A percentile compares a stretch with the other conserved stretches of the same genome.
These are phyloP conservation scores for Ophiognomonia clavigignenti-juglandacearum DNA, from an alignment of 2,329 filamentous ascomycete species.

Conservation along the genomic window DNA sequence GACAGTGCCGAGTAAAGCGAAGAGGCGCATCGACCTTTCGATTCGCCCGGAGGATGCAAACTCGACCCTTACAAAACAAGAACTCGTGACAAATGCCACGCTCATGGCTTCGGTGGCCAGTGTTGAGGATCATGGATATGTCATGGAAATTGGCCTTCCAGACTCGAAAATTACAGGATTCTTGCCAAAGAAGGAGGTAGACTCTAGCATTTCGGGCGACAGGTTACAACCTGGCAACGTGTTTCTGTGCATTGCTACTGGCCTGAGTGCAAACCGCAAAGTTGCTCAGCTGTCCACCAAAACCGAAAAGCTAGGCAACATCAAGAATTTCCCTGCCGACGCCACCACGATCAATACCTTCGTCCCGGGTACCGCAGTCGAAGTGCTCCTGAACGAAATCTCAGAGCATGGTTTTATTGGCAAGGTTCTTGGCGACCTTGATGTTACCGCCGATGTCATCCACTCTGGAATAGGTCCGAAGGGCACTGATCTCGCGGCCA, in stretches of 20 bases:
- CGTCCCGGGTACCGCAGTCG: conserved; percentile 84
- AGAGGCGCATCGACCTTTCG: conserved; percentile 82
- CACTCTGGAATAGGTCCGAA: conserved; percentile 76
- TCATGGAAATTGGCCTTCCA: conserved; percentile 85
- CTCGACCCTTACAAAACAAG: conserved; percentile 64
- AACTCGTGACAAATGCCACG: conserved; percentile 69
- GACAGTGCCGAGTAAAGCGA: conserved; percentile 54
- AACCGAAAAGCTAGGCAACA: conserved; percentile 61
- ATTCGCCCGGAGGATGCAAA: conserved; percentile 77
- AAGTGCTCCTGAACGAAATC: conserved; percentile 75
- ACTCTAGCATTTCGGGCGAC: conserved; percentile 57
- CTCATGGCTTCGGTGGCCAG: conserved; percentile 85
- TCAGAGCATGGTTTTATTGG: conserved; percentile 72
- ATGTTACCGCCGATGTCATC: conserved; percentile 84
- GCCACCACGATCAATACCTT: conserved; percentile 87
- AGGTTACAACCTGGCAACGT: conserved; percentile 78
- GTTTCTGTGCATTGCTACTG: conserved; percentile 75
- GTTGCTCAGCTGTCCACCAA: conserved; percentile 82
- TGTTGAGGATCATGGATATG: conserved; percentile 90
- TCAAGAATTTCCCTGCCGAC: conserved; percentile 61
- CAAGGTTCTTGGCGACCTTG: conserved; percentile 87
- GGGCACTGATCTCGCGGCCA: conserved; percentile 65
- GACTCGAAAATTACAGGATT: conserved; percentile 71
- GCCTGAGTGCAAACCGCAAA: conserved; percentile 71
- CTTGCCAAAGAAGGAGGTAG: conserved; percentile 77